Evolutionary conservation across 169 alveolate genomes (phyloP).

Genomic region (Pseudocohnilembus persalinus): DNA sequence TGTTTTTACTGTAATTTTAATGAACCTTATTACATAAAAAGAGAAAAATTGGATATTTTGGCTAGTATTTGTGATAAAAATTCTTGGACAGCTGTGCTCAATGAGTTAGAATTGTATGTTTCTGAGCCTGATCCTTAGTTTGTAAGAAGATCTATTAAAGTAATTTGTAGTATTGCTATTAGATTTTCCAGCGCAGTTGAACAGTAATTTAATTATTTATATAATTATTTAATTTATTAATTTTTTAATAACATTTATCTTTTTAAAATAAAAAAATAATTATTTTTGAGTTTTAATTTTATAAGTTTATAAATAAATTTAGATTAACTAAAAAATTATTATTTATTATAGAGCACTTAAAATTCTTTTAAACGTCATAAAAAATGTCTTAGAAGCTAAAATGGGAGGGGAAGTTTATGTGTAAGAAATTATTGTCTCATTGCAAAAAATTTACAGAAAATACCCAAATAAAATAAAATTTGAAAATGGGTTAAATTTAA

Average conservation of each 20-base stretch:
- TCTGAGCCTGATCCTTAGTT: conserved; percentile 96
- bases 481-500: conserved; percentile 21
- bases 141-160: conserved; percentile 93
- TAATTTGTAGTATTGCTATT: conserved; percentile 95
- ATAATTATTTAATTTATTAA: too few relatives aligned
- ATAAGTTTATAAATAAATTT: too few relatives aligned
- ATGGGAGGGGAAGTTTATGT: conserved; percentile 24
- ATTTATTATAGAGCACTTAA: conserved; percentile 22
- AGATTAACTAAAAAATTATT: background rate
- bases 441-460: conserved; percentile 24
- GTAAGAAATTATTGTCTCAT: conserved; percentile 26
- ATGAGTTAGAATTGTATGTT: conserved; percentile 96
- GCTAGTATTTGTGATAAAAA: conserved; percentile 66
- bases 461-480: background rate
- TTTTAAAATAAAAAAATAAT: too few relatives aligned
- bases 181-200: conserved; percentile 94
- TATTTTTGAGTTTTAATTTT: too few relatives aligned
- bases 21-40: conserved; percentile 98
- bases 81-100: conserved; percentile 63
- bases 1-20: conserved; percentile 97
- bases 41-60: conserved; percentile 97
- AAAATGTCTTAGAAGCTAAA: conserved; percentile 27
- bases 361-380: conserved; percentile 27
- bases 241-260: background rate
- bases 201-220: conserved; percentile 33